These are phyloP conservation scores for Lanzia echinophila DNA, from an alignment of 2,329 filamentous ascomycete species.

Conservation along the genomic window DNA sequence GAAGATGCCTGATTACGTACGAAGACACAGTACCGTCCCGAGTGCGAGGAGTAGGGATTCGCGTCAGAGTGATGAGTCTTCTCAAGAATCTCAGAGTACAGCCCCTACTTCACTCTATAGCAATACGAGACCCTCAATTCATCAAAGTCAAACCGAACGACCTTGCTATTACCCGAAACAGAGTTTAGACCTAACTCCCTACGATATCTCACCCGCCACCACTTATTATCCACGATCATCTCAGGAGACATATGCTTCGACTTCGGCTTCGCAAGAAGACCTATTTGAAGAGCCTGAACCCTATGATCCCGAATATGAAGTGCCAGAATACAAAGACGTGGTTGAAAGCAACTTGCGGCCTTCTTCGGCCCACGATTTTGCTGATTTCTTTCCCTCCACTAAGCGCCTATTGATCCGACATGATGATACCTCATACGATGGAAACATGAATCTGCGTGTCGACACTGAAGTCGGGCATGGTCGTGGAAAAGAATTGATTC, in stretches of 20 bases:
- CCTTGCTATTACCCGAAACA: slow-evolving; percentile 13
- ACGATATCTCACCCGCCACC: slow-evolving; percentile 22
- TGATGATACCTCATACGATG: slow-evolving; percentile 83
- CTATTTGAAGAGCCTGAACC: slow-evolving; percentile 44
- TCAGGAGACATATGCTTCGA: slow-evolving; percentile 73
- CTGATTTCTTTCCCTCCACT: slow-evolving; percentile 76
- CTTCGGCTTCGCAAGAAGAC: slow-evolving; percentile 51
- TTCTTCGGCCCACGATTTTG: slow-evolving; percentile 76
- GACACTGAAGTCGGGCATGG: slow-evolving; percentile 62
- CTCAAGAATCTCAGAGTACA: slow-evolving; percentile 41
- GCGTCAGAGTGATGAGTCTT: slow-evolving; percentile 37
- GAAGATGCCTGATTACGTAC: slow-evolving; percentile 23
- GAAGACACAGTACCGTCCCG: slow-evolving; percentile 22
- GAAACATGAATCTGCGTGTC: slow-evolving; percentile 92
- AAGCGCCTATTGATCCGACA: slow-evolving; percentile 77
- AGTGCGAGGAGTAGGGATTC: slow-evolving; percentile 36
- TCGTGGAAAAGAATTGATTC: slow-evolving; percentile 54
- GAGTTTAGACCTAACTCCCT: slow-evolving; percentile 1
- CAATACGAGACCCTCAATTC: slow-evolving; percentile 30
- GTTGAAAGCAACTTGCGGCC: slow-evolving; percentile 62
- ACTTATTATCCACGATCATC: slow-evolving; percentile 32
- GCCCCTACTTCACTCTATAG: slow-evolving; percentile 41
- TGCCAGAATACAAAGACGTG: slow-evolving; percentile 44
- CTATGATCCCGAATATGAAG: slow-evolving; percentile 30
- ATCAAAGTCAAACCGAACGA: slow-evolving; percentile 15